A percentile compares a stretch with the other conserved stretches of the same genome.
Evolutionary conservation across 805 yeast species (phyloP).

Genomic region (Schwanniomyces polymorphus): DNA sequence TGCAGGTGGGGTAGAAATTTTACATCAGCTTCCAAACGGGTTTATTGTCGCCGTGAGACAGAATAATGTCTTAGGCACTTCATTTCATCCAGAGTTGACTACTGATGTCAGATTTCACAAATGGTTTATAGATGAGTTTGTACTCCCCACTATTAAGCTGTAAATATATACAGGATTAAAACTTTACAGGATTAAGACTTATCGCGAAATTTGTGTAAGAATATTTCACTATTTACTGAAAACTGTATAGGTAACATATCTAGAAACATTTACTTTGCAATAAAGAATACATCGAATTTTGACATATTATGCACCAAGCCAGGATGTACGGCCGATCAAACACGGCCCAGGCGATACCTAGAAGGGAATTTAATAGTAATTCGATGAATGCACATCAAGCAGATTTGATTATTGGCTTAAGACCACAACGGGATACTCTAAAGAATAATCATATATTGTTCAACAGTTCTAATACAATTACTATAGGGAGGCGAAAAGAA

Average conservation of each 20-base stretch:
- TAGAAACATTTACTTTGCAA: background rate
- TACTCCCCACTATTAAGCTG: conserved; percentile 15
- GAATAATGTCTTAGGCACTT: conserved; percentile 66
- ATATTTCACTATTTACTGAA: background rate
- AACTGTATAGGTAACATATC: too few relatives aligned
- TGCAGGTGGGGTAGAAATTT: conserved; percentile 36
- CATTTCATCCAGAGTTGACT: conserved; percentile 78
- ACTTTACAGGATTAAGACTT: background rate
- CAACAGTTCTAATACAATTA: background rate
- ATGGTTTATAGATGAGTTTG: conserved; percentile 67
- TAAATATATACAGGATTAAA: too few relatives aligned
- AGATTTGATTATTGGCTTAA: conserved; percentile 15
- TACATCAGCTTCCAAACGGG: conserved; percentile 37
- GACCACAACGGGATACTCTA: background rate
- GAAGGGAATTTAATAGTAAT: background rate
- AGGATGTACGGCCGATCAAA: conserved; percentile 17
- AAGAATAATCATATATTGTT: background rate
- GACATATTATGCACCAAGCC: conserved; percentile 29
- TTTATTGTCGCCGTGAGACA: conserved; percentile 73
- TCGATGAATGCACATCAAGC: conserved; percentile 20
- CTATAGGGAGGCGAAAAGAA: background rate
- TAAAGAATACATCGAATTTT: background rate
- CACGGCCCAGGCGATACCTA: background rate
- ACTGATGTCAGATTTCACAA: conserved; percentile 61
- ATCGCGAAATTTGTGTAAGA: background rate